Evolutionary conservation across 2,329 filamentous ascomycete species (phyloP), one percentile per base, ranked within the genome.

Genomic region (Trichophaea hybrida): DNA sequence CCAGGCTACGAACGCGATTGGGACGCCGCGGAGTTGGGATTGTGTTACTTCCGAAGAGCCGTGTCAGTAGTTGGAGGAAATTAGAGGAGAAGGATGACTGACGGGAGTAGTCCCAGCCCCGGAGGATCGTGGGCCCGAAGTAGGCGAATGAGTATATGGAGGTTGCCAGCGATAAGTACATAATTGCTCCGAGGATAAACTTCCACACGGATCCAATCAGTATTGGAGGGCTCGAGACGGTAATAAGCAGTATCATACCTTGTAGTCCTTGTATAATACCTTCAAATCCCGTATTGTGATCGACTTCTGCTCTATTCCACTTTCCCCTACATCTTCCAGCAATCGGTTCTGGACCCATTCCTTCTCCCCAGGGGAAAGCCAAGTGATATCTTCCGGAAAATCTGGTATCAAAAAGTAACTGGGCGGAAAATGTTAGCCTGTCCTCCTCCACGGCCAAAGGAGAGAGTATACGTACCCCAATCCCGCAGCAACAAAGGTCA

Each of bases 161-260:
- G 1, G 90, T 84, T 65, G 89, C 82, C 61, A 89, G 76, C 8
- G 85, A 86, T 67, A 90, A 83, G 73, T 90, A 90, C 85, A 89
- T 89, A 71, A 89, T 76, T 0, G 84, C 85, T 49, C 84, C 86
- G 12, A 88, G 71, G 67, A 87, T 79, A 66, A 78, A 86, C 68
- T 82, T 83, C 74, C 90, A 79, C 17, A 87, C 82, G 24, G 40
- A 1, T n/a, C 40, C 40, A 5, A 17, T 46, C n/a, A 17, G 5
- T 46, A 46, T 5, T 6, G n/a, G 10, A 46, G 40, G 10, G 24
- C 24, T 24, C 24, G 24, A 24, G 24, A 24, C 24, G 24, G 40
- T 6, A 46, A 10, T 17, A 10, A n/a, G 40, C n/a, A n/a, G n/a
- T 13, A 46, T 6, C 5, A 46, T 46, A 46, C 40, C 40, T 46